Evolutionary conservation across 2,329 filamentous ascomycete genomes (phyloP).

Genomic region (Didymella arachidicola): DNA sequence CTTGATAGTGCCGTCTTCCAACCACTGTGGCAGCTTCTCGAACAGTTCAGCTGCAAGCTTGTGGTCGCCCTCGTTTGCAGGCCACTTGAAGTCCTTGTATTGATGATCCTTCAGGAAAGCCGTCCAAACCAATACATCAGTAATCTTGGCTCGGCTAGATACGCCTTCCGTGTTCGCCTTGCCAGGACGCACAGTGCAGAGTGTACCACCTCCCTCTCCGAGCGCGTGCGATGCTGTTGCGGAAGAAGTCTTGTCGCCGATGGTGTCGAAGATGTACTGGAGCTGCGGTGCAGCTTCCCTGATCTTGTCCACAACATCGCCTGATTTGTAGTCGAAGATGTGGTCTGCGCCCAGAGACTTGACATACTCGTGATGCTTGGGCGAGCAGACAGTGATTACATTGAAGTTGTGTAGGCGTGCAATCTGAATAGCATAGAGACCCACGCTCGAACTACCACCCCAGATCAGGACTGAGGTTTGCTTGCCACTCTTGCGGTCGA

Average conservation of each 20-base stretch:
- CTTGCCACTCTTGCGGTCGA: constrained; percentile 31
- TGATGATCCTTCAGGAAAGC: constrained; percentile 53
- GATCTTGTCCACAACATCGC: constrained; percentile 55
- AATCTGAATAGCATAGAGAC: constrained; percentile 29
- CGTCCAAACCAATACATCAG: constrained; percentile 56
- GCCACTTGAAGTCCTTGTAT: constrained; percentile 50
- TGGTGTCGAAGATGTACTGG: constrained; percentile 54
- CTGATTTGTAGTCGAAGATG: constrained; percentile 55
- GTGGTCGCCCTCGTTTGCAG: constrained; percentile 51
- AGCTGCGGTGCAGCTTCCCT: constrained; percentile 23
- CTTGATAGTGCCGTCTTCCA: constrained; percentile 48
- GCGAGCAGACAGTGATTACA: constrained; percentile 24
- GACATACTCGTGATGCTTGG: constrained; percentile 26
- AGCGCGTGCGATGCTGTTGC: constrained; percentile 44
- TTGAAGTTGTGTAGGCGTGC: constrained; percentile 22
- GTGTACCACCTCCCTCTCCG: constrained; percentile 9
- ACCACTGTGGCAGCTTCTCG: constrained; percentile 46
- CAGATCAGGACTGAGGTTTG: constrained; percentile 50
- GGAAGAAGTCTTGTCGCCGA: constrained; percentile 53
- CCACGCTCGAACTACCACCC: constrained; percentile 53
- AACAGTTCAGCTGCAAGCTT: constrained; percentile 51
- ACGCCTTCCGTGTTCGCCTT: constrained; percentile 53
- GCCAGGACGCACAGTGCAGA: constrained; percentile 56
- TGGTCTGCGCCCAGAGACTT: constrained; percentile 24
- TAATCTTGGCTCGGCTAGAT: constrained; percentile 45